These are phyloP conservation scores for Cenchrus americanus DNA, from an alignment of 176 grass and related monocot genomes.

Conservation along the genomic window DNA sequence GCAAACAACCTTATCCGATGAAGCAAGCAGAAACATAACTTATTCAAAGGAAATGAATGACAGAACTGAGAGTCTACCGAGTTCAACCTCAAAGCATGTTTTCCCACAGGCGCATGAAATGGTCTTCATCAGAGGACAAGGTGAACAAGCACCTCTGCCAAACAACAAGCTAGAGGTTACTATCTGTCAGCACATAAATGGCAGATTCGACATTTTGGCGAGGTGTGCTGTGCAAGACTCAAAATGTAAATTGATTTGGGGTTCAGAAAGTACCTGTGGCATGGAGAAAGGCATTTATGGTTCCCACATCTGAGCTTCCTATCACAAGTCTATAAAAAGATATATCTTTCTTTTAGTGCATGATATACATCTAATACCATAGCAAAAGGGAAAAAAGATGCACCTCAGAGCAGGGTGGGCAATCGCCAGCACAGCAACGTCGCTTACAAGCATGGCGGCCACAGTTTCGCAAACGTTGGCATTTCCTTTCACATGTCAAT, in stretches of 20 bases:
- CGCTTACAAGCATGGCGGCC: constrained; percentile 90
- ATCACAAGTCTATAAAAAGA: constrained; percentile 74
- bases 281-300: constrained; percentile 94
- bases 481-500: constrained; percentile 95
- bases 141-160: constrained; percentile 78
- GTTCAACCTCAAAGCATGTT: constrained; percentile 86
- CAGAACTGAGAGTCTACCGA: constrained; percentile 57
- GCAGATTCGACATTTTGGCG: background rate
- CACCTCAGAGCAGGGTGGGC: constrained; percentile 82
- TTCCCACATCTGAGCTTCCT: constrained; percentile 87
- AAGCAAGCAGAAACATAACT: constrained; percentile 19
- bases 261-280: constrained; percentile 72
- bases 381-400: background rate
- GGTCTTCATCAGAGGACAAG: constrained; percentile 91
- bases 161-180: constrained; percentile 37
- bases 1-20: constrained; percentile 11
- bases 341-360: constrained; percentile 39
- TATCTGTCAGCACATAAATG: background rate
- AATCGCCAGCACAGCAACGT: constrained; percentile 88
- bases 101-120: constrained; percentile 92
- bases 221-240: background rate
- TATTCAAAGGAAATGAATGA: constrained; percentile 18
- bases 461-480: constrained; percentile 73
- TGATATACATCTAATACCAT: constrained; percentile 29
- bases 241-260: constrained; percentile 16